Evolutionary conservation across 805 yeast genomes (phyloP), one percentile per base, ranked within the genome.

Genomic region (Barnettozyma pratensis): DNA sequence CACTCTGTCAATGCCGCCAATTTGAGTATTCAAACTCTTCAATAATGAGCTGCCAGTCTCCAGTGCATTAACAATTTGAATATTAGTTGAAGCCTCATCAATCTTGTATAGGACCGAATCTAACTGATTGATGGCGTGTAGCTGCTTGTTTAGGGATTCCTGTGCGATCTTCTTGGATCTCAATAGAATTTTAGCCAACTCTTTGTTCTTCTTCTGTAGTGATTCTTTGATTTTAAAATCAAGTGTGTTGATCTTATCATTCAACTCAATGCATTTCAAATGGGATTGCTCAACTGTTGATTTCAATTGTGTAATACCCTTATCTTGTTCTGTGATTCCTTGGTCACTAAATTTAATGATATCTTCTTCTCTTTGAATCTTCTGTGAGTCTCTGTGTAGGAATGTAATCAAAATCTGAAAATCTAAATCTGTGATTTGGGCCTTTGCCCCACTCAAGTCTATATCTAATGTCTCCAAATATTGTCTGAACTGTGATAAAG

Each of bases 1-100:
- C 1, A 77, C 73, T 35, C 64, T 60, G 8, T 75, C 79, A 11
- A 68, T 63, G 3, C 75, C 75, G 4, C 77, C 79, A 34, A 70
- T 53, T 43, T 68, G 68, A 7, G 61, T 46, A 49, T 76, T 75
- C 41, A 77, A 62, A 28, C 59, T 51, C 42, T 60, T 59, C 34
- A 77, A 61, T 19, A 72, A 59, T 7, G 56, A 56, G 5, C 67
- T 60, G 26, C 76, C 69, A 14, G 65, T 61, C 45, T 63, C 59
- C 25, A 77, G 51, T 3, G 75, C 72, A 14, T 59, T 61, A 7
- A 72, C 45, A 6, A 76, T 54, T 25, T 68, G 63, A 32, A 63
- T 60, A 53, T 75, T 75, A 9, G 71, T 71, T 9, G 69, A 55
- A 4, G 79, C 72, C 44, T 66, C 63, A 54, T 76, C 77, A 42